Evolutionary conservation across 257 asterid species (phyloP).

Genomic region (Scutellaria baicalensis): DNA sequence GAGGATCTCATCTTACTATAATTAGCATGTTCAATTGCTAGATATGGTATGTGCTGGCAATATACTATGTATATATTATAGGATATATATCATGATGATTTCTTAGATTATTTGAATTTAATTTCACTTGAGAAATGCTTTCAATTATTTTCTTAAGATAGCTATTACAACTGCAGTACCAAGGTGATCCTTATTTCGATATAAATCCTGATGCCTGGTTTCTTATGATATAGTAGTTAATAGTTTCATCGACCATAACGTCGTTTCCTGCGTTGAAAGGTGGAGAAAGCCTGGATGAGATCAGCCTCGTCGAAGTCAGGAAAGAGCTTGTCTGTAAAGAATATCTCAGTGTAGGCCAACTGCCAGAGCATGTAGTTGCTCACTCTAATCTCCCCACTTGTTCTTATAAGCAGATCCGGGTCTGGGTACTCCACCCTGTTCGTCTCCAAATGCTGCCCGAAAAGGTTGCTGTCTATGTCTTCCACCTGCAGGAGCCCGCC

Average conservation of each 20-base stretch:
- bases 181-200: no score
- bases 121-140: neutral
- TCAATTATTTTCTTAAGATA: no score
- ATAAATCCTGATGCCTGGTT: no score
- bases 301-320: slow-evolving; percentile 11
- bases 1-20: neutral
- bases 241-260: neutral
- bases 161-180: no score
- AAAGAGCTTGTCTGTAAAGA: neutral
- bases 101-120: neutral
- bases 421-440: slow-evolving; percentile 1
- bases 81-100: no score
- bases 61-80: no score
- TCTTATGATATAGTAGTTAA: no score
- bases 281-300: slow-evolving; percentile 1
- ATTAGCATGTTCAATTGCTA: neutral
- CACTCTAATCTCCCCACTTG: slow-evolving; percentile 25
- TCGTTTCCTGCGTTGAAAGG: slow-evolving; percentile 18
- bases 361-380: slow-evolving; percentile 40
- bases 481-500: neutral
- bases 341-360: slow-evolving; percentile 21
- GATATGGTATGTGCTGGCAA: neutral
- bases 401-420: slow-evolving; percentile 27
- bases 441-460: slow-evolving; percentile 13
- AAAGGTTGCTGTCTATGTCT: neutral